Base-by-base conservation (phyloP, 2,329 filamentous ascomycete genomes). In the Penicillium verrucosum region DNA sequence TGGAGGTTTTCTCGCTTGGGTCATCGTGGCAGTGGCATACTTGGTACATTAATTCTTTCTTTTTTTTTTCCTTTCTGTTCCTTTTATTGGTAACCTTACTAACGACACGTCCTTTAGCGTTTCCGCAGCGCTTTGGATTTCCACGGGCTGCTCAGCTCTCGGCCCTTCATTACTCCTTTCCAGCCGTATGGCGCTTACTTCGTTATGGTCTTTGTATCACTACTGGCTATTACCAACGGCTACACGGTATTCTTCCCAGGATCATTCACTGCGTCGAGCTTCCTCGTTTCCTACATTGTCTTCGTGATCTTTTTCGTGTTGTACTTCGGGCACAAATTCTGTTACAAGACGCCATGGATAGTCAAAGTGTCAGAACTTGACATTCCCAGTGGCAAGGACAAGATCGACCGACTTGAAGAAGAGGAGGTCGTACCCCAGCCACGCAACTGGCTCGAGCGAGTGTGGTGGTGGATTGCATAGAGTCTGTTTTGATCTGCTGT, bases 141-240 rank as follows among this genome's bases (percentile, higher is more conserved):
- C 57, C 78, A 81, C 53, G 70, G 73, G 21, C 61, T 75, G 14
- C 62, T 70, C n/a, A 67, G 78, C 11, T 65, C 72, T 1, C 73
- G 85, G 14, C 80, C 81, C 27, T 85, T 83, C 65, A 72, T 73
- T 36, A 79, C 79, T 0, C 76, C 77, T 12, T 67, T 80, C 29
- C 78, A 81, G 54, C 83, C 84, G 0, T 85, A 78, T 59, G 74
- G 76, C 9, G 76, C 82, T 0, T 84, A 78, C 65, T 74, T 81
- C 38, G 78, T 76, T 0, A 70, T 85, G 0, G 52, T 75, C 5
- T 63, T 84, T 23, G 77, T 82, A 16, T 69, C 72, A 18, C 61
- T 80, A 6, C 73, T 83, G 42, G 78, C 84, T 49, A 60, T 85
- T 25, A 83, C 85, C 53, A 80, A 85, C 43, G 82, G 84, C 16